A percentile compares a stretch with the other conserved stretches of the same genome.
These are phyloP conservation scores for Citrullus amarus DNA, from an alignment of 306 rosid genomes.

Conservation along the genomic window DNA sequence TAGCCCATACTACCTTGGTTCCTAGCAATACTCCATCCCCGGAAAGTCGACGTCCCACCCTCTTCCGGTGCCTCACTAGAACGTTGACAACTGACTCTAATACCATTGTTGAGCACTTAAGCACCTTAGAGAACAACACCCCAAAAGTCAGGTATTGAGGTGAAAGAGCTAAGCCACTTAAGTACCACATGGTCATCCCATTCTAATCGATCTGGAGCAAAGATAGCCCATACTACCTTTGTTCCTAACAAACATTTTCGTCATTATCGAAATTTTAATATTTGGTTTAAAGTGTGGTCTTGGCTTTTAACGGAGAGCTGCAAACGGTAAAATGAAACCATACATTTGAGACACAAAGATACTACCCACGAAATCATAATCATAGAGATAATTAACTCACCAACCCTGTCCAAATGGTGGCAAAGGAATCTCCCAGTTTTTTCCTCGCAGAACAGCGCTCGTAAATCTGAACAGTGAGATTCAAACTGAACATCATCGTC, in stretches of 20 bases:
- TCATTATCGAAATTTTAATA: not conserved
- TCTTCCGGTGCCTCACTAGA: too few relatives aligned
- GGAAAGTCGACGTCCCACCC: too few relatives aligned
- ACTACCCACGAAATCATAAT: not conserved
- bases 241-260: not conserved
- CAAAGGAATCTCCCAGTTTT: slow-evolving; percentile 83
- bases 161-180: too few relatives aligned
- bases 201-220: too few relatives aligned
- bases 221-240: too few relatives aligned
- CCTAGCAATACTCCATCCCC: too few relatives aligned
- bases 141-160: too few relatives aligned
- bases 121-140: too few relatives aligned
- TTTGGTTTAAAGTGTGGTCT: not conserved
- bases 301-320: not conserved
- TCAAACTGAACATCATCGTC: not conserved
- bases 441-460: slow-evolving; percentile 77
- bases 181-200: too few relatives aligned
- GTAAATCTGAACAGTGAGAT: slow-evolving; percentile 54
- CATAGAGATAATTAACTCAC: slow-evolving; percentile 38
- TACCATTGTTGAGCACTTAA: too few relatives aligned
- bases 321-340: not conserved
- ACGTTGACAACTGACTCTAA: too few relatives aligned
- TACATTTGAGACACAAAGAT: not conserved
- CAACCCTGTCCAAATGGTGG: slow-evolving; percentile 98
- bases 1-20: too few relatives aligned